phyloP scores from a whole-genome alignment of 345 rosid genomes.

The Salix brachista region DNA sequence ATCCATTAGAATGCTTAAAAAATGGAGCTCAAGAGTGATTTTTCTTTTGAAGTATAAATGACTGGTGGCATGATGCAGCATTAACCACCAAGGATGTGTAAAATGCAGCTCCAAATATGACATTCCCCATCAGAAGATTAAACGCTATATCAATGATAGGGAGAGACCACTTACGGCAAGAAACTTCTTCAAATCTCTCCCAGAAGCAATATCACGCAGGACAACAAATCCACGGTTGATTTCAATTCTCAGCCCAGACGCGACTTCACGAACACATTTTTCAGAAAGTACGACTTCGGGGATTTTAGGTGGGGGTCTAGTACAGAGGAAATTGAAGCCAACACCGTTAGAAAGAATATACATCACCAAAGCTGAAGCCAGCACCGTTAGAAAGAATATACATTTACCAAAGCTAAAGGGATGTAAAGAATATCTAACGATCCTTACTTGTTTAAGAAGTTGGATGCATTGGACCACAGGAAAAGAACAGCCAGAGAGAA shows the following conservation, averaged over 20 bases:
- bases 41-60: neutral
- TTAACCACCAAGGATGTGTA: neutral
- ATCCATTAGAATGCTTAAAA: neutral
- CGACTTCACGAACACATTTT: constrained; percentile 18
- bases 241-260: constrained; percentile 23
- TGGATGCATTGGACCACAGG: constrained; percentile 27
- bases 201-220: constrained; percentile 20
- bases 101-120: neutral
- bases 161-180: constrained; percentile 17
- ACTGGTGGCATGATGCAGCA: too few relatives aligned
- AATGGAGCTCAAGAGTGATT: neutral
- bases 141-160: neutral
- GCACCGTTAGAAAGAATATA: neutral
- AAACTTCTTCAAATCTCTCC: constrained; percentile 23
- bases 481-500: constrained; percentile 15
- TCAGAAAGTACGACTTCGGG: constrained; percentile 25
- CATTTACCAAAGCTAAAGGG: neutral
- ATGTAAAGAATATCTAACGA: neutral
- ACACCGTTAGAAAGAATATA: neutral
- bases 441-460: constrained; percentile 23
- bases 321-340: neutral
- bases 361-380: constrained; percentile 2
- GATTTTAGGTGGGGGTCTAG: constrained; percentile 26
- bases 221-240: constrained; percentile 13
- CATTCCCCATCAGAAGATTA: neutral